Evolutionary conservation across 495 filamentous ascomycete species (phyloP).

Genomic region (Hypoxylon intermedium): DNA sequence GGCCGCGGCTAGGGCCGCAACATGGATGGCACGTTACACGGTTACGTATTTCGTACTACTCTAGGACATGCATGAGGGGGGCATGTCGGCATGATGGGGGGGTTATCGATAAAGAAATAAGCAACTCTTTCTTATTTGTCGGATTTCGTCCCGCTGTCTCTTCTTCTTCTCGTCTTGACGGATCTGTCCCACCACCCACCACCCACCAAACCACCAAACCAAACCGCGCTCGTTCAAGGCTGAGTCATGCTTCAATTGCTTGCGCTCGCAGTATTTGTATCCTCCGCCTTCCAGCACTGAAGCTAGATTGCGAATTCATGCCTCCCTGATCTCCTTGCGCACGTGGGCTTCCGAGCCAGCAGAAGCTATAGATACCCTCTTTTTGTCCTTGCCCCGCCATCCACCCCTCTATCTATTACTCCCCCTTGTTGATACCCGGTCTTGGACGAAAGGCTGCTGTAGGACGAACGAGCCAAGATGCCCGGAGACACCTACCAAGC

Average conservation of each 20-base stretch:
- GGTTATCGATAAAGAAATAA: slow-evolving; percentile 28
- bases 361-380: slow-evolving; percentile 21
- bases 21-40: slow-evolving; percentile 24
- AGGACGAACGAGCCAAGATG: slow-evolving; percentile 14
- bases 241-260: slow-evolving; percentile 16
- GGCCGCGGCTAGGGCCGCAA: slow-evolving; percentile 3
- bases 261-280: background rate
- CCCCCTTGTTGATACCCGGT: too few species aligned
- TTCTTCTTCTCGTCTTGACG: background rate
- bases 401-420: background rate
- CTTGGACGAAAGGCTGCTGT: too few species aligned
- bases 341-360: slow-evolving; percentile 30
- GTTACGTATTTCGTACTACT: slow-evolving; percentile 11
- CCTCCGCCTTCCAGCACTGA: background rate
- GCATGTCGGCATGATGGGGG: slow-evolving; percentile 14
- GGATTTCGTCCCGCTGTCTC: background rate
- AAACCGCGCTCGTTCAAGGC: slow-evolving; percentile 13
- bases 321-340: slow-evolving; percentile 26
- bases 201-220: slow-evolving; percentile 36
- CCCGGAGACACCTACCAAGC: slow-evolving; percentile 27
- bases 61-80: too few species aligned
- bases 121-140: slow-evolving; percentile 14
- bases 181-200: background rate
- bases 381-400: background rate
- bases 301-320: slow-evolving; percentile 27